Evolutionary conservation across 2,329 filamentous ascomycete genomes (phyloP).

Genomic region (Calonectria honghensis): DNA sequence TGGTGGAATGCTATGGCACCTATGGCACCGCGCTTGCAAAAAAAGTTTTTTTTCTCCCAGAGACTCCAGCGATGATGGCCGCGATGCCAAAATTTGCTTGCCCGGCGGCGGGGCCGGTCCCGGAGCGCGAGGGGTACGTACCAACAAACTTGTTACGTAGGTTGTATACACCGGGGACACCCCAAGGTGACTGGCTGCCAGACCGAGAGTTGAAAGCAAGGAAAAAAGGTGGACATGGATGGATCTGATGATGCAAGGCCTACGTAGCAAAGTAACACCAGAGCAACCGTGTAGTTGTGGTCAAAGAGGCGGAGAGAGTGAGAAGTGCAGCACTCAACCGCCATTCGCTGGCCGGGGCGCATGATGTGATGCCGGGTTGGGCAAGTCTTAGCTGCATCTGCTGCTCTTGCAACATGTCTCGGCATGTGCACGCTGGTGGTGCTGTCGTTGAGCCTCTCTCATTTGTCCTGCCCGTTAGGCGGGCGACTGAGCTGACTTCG

Average conservation of each 20-base stretch:
- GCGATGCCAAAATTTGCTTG: background rate
- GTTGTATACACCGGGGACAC: background rate
- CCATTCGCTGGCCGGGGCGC: background rate
- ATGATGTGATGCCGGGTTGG: constrained; percentile 25
- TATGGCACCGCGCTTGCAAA: constrained; percentile 27
- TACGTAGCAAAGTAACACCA: constrained; percentile 21
- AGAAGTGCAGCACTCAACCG: background rate
- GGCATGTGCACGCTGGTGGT: background rate
- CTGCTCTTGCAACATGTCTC: constrained; percentile 9
- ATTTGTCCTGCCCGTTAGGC: constrained; percentile 12
- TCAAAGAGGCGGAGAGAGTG: constrained; percentile 17
- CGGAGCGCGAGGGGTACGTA: constrained; percentile 25
- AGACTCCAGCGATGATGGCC: background rate
- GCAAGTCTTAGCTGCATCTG: constrained; percentile 2
- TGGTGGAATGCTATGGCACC: constrained; percentile 20
- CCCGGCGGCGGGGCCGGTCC: constrained; percentile 34
- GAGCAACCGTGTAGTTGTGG: background rate
- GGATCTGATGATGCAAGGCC: constrained; percentile 27
- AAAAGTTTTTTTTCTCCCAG: background rate
- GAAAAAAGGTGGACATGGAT: constrained; percentile 16
- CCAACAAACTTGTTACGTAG: background rate
- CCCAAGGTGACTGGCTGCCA: constrained; percentile 26
- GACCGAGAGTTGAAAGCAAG: constrained; percentile 18
- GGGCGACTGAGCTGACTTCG: background rate
- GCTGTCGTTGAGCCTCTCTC: background rate